These are phyloP conservation scores for Talaromyces proteolyticus DNA, from an alignment of 495 filamentous ascomycete species.

Conservation along the genomic window DNA sequence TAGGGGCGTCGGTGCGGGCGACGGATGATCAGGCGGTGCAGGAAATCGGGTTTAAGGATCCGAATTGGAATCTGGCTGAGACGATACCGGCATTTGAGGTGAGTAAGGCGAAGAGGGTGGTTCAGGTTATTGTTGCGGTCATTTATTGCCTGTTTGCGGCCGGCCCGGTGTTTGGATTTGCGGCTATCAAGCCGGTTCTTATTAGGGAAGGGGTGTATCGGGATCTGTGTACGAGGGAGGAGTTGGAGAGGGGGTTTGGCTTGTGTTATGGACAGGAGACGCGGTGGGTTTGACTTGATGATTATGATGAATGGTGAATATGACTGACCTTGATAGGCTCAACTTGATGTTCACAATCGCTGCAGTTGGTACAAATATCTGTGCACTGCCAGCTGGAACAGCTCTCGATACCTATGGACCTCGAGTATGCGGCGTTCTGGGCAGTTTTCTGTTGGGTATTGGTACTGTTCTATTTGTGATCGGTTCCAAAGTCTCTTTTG, in stretches of 20 bases:
- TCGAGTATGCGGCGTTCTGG: conserved; percentile 67
- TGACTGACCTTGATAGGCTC: conserved; percentile 32
- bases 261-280: conserved; percentile 75
- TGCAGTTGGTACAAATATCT: conserved; percentile 80
- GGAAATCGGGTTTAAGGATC: conserved; percentile 8
- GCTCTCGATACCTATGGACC: conserved; percentile 83
- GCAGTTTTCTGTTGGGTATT: conserved; percentile 59
- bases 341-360: conserved; percentile 94
- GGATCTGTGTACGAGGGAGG: conserved; percentile 52
- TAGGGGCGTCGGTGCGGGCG: background rate
- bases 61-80: conserved; percentile 18
- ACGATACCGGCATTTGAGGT: conserved; percentile 68
- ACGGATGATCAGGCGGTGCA: background rate
- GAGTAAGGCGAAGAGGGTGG: conserved; percentile 53
- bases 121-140: conserved; percentile 50
- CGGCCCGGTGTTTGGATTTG: conserved; percentile 73
- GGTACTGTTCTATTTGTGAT: conserved; percentile 69
- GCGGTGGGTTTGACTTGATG: conserved; percentile 32
- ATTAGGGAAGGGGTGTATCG: conserved; percentile 70
- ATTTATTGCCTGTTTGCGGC: conserved; percentile 79
- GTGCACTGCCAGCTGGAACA: conserved; percentile 77
- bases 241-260: conserved; percentile 52
- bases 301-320: background rate
- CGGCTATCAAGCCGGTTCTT: conserved; percentile 70
- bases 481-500: conserved; percentile 54